Percentiles rank a stretch among this genome's conserved stretches.
These are phyloP conservation scores for Sporothrix protearum DNA, from an alignment of 2,329 filamentous ascomycete genomes.

Conservation along the genomic window DNA sequence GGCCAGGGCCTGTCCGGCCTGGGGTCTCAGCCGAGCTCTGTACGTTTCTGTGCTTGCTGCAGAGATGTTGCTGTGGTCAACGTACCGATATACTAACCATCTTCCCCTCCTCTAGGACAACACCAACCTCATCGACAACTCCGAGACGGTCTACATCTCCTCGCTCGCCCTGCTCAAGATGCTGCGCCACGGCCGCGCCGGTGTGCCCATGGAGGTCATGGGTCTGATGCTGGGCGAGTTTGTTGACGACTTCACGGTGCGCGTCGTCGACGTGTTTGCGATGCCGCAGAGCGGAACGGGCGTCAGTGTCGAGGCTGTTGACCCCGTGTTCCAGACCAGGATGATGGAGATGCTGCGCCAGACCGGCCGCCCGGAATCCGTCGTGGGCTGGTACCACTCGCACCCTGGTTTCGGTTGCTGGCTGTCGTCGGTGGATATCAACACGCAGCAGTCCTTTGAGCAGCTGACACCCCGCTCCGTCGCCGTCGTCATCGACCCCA, in stretches of 20 bases:
- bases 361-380: constrained; percentile 94
- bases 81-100: background rate
- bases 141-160: constrained; percentile 98
- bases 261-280: constrained; percentile 96
- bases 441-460: constrained; percentile 99
- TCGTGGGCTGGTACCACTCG: constrained; percentile 99
- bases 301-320: constrained; percentile 96
- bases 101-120: constrained; percentile 66
- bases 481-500: constrained; percentile 95
- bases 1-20: constrained; percentile 62
- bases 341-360: constrained; percentile 99
- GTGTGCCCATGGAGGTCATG: constrained; percentile 99
- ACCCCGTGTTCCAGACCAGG: constrained; percentile 98
- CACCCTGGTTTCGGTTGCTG: constrained; percentile 99
- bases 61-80: background rate
- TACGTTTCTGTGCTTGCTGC: constrained; percentile 40
- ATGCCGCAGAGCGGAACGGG: constrained; percentile 99
- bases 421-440: constrained; percentile 98
- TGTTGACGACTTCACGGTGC: constrained; percentile 97
- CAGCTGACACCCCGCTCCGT: constrained; percentile 95
- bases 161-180: constrained; percentile 97
- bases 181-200: constrained; percentile 93
- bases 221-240: constrained; percentile 98
- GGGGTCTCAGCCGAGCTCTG: constrained; percentile 57
- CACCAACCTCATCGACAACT: constrained; percentile 91